phyloP scores from a whole-genome alignment of 2,329 filamentous ascomycete species.

The Teratosphaeria pseudoeucalypti region DNA sequence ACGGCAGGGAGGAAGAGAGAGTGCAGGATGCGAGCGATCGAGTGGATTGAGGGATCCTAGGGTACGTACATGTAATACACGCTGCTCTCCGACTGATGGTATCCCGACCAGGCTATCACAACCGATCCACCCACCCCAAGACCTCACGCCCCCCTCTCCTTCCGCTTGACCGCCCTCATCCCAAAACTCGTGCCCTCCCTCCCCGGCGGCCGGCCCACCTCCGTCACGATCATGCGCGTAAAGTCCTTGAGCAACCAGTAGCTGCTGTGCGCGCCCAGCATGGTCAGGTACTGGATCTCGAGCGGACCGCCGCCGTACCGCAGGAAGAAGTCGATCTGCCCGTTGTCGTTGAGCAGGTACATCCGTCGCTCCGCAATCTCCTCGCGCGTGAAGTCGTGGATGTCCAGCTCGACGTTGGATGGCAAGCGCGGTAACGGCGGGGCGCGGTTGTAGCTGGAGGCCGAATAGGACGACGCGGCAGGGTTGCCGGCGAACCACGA shows the following conservation, averaged over 20 bases:
- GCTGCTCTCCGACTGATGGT: no score
- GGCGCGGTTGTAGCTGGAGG: conserved; percentile 14
- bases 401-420: conserved; percentile 71
- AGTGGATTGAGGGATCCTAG: no score
- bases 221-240: conserved; percentile 78
- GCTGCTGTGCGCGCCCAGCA: conserved; percentile 88
- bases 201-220: conserved; percentile 68
- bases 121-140: no score
- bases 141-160: neutral
- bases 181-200: conserved; percentile 45
- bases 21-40: no score
- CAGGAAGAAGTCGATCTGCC: conserved; percentile 86
- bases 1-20: no score
- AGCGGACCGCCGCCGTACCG: conserved; percentile 74
- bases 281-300: conserved; percentile 93
- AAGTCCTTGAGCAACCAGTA: conserved; percentile 89
- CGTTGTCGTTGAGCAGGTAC: conserved; percentile 85
- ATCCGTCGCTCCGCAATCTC: conserved; percentile 86
- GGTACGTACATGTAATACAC: no score
- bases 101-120: no score
- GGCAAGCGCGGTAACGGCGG: conserved; percentile 32
- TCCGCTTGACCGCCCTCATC: conserved; percentile 47
- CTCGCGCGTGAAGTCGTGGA: conserved; percentile 87
- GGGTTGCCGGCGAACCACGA: conserved; percentile 30
- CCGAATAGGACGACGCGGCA: conserved; percentile 12